Base-by-base conservation (phyloP, 805 yeast genomes). In the Candida silvatica region DNA sequence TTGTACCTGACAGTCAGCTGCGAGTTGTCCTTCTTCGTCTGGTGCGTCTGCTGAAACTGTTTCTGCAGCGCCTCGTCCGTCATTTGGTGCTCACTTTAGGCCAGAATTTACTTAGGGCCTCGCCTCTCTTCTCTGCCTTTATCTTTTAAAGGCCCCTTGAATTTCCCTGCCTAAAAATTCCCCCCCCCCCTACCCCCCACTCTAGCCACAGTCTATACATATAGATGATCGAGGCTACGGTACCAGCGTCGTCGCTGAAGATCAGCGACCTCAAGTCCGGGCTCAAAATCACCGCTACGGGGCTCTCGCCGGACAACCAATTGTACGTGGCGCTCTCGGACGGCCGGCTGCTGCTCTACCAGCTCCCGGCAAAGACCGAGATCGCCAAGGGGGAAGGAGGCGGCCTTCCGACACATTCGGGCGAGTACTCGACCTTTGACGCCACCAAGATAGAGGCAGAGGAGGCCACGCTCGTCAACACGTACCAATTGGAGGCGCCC, bases 51-150 rank as follows among this genome's bases (percentile, higher is more conserved):
- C 20, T 40, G 40, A 6, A 45, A 20, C 31, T 52, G 57, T 29
- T 49, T 50, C 22, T 42, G 44, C 8, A 51, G 29, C 2, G 45
- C 38, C 4, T 52, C 46, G 27, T 52, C 54, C 27, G 37, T 37
- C 46, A 47, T 47, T n/a, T n/a, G 3, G 11, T 20, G 16, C 18
- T n/a, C n/a, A n/a, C n/a, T n/a, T n/a, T n/a, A n/a, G n/a, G n/a
- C n/a, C n/a, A n/a, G n/a, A n/a, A n/a, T n/a, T n/a, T n/a, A n/a
- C n/a, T n/a, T n/a, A n/a, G n/a, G n/a, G n/a, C n/a, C n/a, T n/a
- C n/a, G n/a, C n/a, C n/a, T n/a, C n/a, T n/a, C n/a, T n/a, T n/a
- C n/a, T n/a, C n/a, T n/a, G n/a, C n/a, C n/a, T n/a, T n/a, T n/a
- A n/a, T n/a, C n/a, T n/a, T n/a, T n/a, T n/a, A n/a, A n/a, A n/a